phyloP scores from a whole-genome alignment of 1,139 yeast genomes.

The Suhomyces yuchorum region DNA sequence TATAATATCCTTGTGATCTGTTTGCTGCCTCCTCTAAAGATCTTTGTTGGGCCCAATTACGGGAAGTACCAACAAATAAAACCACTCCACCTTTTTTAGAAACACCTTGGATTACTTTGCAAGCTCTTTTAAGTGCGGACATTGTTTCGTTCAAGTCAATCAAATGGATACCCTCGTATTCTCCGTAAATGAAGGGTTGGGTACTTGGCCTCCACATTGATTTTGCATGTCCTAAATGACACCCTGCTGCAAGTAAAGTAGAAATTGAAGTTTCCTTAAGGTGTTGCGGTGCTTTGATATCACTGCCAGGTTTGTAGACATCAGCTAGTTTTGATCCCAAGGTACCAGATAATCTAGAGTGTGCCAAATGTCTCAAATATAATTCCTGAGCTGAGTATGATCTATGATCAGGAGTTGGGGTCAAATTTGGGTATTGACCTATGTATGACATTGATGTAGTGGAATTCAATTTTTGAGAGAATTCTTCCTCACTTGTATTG shows the following conservation, averaged over 20 bases:
- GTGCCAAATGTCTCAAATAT: constrained; percentile 66
- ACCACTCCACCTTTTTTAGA: constrained; percentile 84
- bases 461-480: constrained; percentile 27
- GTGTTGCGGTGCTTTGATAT: constrained; percentile 59
- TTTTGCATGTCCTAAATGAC: constrained; percentile 89
- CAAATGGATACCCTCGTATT: constrained; percentile 83
- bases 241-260: constrained; percentile 85
- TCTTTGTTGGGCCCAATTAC: constrained; percentile 66
- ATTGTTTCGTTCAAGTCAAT: constrained; percentile 87
- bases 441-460: constrained; percentile 36
- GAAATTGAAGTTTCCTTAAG: constrained; percentile 63
- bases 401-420: constrained; percentile 47
- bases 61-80: constrained; percentile 80
- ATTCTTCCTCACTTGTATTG: constrained; percentile 13
- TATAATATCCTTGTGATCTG: constrained; percentile 77
- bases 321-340: constrained; percentile 68
- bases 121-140: constrained; percentile 72
- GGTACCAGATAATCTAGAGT: constrained; percentile 46
- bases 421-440: constrained; percentile 41
- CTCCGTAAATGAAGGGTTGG: constrained; percentile 86
- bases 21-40: constrained; percentile 79
- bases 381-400: constrained; percentile 74
- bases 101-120: constrained; percentile 76
- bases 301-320: constrained; percentile 71
- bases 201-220: constrained; percentile 81